Conservation (phyloP, 495 filamentous ascomycete species). For the Penicillium manginii region DNA sequence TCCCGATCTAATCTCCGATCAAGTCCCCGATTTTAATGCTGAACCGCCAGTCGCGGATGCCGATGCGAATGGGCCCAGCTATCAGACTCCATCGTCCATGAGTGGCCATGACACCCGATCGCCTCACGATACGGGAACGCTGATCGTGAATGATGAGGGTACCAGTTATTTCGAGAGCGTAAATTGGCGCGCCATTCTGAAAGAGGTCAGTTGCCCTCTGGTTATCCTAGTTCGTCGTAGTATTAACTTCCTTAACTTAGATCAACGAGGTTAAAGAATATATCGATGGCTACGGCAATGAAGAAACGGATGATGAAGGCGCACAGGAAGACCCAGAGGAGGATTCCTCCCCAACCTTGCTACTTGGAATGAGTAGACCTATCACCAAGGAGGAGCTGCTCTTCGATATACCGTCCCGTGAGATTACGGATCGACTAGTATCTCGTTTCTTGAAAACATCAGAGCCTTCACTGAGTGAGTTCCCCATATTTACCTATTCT, state of each 20-base stretch:
- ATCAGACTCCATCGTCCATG: conserved; percentile 53
- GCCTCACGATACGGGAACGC: conserved; percentile 54
- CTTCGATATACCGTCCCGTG: conserved; percentile 43
- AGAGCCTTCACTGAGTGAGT: conserved; percentile 46
- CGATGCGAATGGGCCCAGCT: background rate
- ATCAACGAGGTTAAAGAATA: conserved; percentile 40
- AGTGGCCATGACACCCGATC: conserved; percentile 66
- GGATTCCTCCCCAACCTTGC: conserved; percentile 38
- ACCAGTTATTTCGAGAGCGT: conserved; percentile 53
- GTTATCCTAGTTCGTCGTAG: too few species aligned
- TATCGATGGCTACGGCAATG: conserved; percentile 30
- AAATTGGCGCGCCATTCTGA: conserved; percentile 55
- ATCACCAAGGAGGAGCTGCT: conserved; percentile 43
- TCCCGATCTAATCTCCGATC: conserved; percentile 15
- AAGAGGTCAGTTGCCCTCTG: conserved; percentile 56
- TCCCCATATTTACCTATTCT: background rate
- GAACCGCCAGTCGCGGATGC: background rate
- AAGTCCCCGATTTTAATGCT: conserved; percentile 16
- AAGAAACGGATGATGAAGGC: conserved; percentile 29
- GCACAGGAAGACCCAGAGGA: conserved; percentile 26
- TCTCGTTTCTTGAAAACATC: conserved; percentile 47
- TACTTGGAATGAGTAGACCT: conserved; percentile 41
- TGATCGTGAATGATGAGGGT: conserved; percentile 63
- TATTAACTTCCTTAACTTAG: conserved; percentile 28
- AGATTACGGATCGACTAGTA: conserved; percentile 48